Evolutionary conservation across 1,284 basidiomycete genomes (phyloP).

Genomic region (Apiotrichum sp.): DNA sequence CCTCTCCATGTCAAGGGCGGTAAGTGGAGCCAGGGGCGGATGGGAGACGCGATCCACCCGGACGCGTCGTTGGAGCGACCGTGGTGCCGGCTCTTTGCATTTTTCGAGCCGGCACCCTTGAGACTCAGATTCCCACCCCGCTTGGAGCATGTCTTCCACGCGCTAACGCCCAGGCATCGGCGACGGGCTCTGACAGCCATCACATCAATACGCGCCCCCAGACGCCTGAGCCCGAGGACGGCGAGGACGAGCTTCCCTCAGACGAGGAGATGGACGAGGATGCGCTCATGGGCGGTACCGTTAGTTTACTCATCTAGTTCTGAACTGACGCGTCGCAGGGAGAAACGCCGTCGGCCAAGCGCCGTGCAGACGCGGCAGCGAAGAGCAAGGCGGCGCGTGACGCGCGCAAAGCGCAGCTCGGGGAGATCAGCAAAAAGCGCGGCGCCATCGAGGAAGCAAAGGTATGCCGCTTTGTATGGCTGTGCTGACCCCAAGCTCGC

Average conservation of each 20-base stretch:
- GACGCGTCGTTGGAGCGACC: too few species aligned
- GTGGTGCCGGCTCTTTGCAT: too few species aligned
- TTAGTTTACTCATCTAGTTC: neutral
- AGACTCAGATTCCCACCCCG: too few species aligned
- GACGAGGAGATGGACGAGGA: constrained; percentile 29
- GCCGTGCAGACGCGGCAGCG: constrained; percentile 25
- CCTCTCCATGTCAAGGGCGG: constrained; percentile 42
- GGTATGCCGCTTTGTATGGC: constrained; percentile 22
- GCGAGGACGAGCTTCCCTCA: constrained; percentile 30
- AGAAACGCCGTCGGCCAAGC: constrained; percentile 31
- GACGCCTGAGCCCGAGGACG: constrained; percentile 24
- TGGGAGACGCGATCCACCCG: neutral
- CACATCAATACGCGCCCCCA: constrained; percentile 40
- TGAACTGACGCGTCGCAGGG: neutral
- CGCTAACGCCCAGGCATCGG: constrained; percentile 27
- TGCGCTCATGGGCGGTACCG: constrained; percentile 11
- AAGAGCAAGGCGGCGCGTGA: constrained; percentile 37
- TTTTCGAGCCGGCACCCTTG: too few species aligned
- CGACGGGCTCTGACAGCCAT: constrained; percentile 32
- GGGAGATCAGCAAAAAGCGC: constrained; percentile 39
- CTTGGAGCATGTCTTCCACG: too few species aligned
- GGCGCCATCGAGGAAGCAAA: constrained; percentile 43
- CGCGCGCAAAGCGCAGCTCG: constrained; percentile 38
- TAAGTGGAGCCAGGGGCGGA: constrained; percentile 18
- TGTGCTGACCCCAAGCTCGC: constrained; percentile 56